phyloP scores from a whole-genome alignment of 2,329 filamentous ascomycete genomes.

The Ophiostoma ulmi region DNA sequence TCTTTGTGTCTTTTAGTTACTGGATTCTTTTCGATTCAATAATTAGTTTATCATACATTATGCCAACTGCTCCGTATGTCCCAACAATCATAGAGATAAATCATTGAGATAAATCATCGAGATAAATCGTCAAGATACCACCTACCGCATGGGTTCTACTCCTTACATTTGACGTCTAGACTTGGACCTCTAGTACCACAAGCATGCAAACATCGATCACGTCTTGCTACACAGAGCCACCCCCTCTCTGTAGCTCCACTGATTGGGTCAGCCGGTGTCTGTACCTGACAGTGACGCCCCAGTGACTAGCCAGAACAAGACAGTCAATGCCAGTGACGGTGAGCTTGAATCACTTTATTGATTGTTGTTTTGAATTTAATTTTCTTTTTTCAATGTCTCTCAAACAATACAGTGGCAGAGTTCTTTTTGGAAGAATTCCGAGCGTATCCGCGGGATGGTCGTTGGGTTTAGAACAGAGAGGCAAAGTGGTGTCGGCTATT shows the following conservation, averaged over 20 bases:
- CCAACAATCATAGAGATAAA: too few species aligned
- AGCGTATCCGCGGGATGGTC: neutral
- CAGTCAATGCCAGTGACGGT: slow-evolving; percentile 12
- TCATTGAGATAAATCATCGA: neutral
- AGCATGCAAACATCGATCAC: neutral
- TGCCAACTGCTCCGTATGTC: neutral
- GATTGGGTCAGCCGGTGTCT: slow-evolving; percentile 12
- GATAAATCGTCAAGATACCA: neutral
- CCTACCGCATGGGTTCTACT: neutral
- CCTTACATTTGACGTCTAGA: neutral
- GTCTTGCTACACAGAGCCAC: neutral
- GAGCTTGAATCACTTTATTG: neutral
- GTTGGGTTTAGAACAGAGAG: neutral
- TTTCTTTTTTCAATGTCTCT: neutral
- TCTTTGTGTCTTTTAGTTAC: neutral
- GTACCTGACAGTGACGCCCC: slow-evolving; percentile 18
- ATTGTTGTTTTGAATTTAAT: neutral
- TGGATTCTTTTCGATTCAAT: neutral
- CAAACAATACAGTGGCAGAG: neutral
- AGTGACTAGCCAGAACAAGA: slow-evolving; percentile 18
- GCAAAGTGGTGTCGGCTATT: slow-evolving; percentile 19
- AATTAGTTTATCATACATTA: neutral
- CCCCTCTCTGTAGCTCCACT: neutral
- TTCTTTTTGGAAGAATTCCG: neutral
- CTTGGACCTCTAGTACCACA: neutral